Evolutionary conservation across 495 filamentous ascomycete species (phyloP), one percentile per base, ranked within the genome.

Genomic region (Hypoxylon rickii): DNA sequence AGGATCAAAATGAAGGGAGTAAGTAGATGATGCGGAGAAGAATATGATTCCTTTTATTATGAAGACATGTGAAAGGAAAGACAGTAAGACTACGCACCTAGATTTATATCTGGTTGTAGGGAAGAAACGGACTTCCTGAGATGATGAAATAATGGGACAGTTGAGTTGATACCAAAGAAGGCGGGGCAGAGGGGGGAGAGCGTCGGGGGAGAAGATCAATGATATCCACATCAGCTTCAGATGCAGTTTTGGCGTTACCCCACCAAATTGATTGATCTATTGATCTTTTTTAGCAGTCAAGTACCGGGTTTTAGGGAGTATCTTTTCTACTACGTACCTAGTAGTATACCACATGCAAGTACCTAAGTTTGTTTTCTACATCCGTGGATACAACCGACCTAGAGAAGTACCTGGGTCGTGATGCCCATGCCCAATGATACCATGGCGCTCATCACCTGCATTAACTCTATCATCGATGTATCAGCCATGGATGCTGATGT

Each of bases 21-120:
- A 24, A 2, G 38, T 31, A 40, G 10, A 26, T 29, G 17, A 37
- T 17, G 32, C 40, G 13, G 16, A 45, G 19, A 29, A 24, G 19
- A 16, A 41, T 20, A 55, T 33, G 26, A 15, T 34, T 22, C 15
- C n/a, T n/a, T n/a, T 20, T 20, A 32, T 44, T 29, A 55, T 51
- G 29, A 46, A 26, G 56, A 58, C 37, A 64, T 44, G 53, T 51
- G 44, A 55, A 52, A n/a, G n/a, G n/a, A n/a, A n/a, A n/a, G n/a
- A n/a, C n/a, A n/a, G n/a, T n/a, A n/a, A n/a, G 63, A 67, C n/a
- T 44, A 65, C 58, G 8, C 62, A 62, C 61, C 57, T 44, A 44
- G 32, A 6, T 44, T 54, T 61, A 39, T 55, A 39, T 55, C 18
- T 41, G 20, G 22, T 22, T 22, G 19, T 20, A 40, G 43, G 29